These are phyloP conservation scores for Hypocreales sp. DNA, from an alignment of 2,329 filamentous ascomycete genomes.

Conservation along the genomic window DNA sequence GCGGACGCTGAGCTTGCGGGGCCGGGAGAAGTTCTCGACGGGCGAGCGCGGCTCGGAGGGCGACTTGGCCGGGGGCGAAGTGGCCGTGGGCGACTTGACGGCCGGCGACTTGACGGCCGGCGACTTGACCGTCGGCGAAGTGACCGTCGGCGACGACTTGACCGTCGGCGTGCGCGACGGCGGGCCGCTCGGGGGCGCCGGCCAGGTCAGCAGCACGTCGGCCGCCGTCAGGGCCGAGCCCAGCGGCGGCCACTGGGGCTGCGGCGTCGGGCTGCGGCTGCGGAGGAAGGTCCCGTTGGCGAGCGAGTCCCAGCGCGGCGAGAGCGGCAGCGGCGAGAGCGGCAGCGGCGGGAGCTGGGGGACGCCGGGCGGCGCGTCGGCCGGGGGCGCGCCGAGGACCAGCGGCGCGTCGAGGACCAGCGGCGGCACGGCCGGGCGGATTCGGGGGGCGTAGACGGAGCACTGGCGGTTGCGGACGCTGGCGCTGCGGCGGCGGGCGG, in stretches of 20 bases:
- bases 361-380: too few species aligned
- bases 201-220: too few species aligned
- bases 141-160: too few species aligned
- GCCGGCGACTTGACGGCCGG: too few species aligned
- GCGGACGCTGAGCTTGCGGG: slow-evolving; percentile 36
- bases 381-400: neutral
- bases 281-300: slow-evolving; percentile 13
- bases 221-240: too few species aligned
- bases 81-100: too few species aligned
- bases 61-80: slow-evolving; percentile 15
- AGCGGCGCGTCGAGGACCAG: slow-evolving; percentile 2
- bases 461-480: slow-evolving; percentile 7
- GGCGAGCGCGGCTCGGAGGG: too few species aligned
- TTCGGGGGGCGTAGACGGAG: slow-evolving; percentile 9
- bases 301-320: slow-evolving; percentile 29
- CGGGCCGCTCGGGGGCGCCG: neutral
- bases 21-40: slow-evolving; percentile 46
- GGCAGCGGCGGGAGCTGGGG: slow-evolving; percentile 6
- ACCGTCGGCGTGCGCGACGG: neutral
- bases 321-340: slow-evolving; percentile 18
- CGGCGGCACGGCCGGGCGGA: slow-evolving; percentile 6
- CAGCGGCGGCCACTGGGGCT: too few species aligned
- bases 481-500: slow-evolving; percentile 4
- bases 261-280: slow-evolving; percentile 3
- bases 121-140: slow-evolving; percentile 15